Evolutionary conservation across 768 basidiomycete species (phyloP).

Genomic region (Mycena pura): DNA sequence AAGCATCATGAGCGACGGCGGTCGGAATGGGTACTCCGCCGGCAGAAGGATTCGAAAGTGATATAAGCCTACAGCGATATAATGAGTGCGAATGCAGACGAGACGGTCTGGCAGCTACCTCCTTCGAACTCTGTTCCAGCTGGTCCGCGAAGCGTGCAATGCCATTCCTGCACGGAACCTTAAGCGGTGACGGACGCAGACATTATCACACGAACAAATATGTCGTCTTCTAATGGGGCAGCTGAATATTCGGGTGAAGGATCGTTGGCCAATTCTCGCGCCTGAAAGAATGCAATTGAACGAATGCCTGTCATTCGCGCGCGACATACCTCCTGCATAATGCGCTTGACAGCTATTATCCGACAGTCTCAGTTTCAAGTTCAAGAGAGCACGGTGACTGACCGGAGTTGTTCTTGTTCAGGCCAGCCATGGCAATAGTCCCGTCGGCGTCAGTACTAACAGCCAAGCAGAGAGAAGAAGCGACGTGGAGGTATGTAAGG

Average conservation of each 20-base stretch:
- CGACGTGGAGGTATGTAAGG: slow-evolving; percentile 17
- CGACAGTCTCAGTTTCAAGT: slow-evolving; percentile 11
- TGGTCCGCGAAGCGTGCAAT: slow-evolving; percentile 94
- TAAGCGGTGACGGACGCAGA: slow-evolving; percentile 15
- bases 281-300: slow-evolving; percentile 36
- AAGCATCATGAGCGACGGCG: slow-evolving; percentile 94
- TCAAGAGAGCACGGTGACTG: slow-evolving; percentile 24
- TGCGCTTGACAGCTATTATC: slow-evolving; percentile 85
- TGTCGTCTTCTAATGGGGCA: slow-evolving; percentile 88
- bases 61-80: slow-evolving; percentile 58
- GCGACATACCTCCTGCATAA: slow-evolving; percentile 78
- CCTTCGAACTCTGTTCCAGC: slow-evolving; percentile 90
- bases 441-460: slow-evolving; percentile 18
- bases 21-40: slow-evolving; percentile 95
- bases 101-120: slow-evolving; percentile 44
- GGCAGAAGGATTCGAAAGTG: slow-evolving; percentile 92
- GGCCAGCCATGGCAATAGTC: slow-evolving; percentile 36
- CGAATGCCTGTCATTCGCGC: background rate
- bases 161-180: slow-evolving; percentile 73
- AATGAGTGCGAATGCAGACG: background rate
- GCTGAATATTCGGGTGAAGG: slow-evolving; percentile 88
- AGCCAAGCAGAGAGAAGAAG: slow-evolving; percentile 11
- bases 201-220: slow-evolving; percentile 67
- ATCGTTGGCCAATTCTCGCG: slow-evolving; percentile 85
- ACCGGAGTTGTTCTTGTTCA: slow-evolving; percentile 94